Evolutionary conservation across 2,329 filamentous ascomycete genomes (phyloP), one percentile per base, ranked within the genome.

Genomic region (Herpotrichia juniperi): DNA sequence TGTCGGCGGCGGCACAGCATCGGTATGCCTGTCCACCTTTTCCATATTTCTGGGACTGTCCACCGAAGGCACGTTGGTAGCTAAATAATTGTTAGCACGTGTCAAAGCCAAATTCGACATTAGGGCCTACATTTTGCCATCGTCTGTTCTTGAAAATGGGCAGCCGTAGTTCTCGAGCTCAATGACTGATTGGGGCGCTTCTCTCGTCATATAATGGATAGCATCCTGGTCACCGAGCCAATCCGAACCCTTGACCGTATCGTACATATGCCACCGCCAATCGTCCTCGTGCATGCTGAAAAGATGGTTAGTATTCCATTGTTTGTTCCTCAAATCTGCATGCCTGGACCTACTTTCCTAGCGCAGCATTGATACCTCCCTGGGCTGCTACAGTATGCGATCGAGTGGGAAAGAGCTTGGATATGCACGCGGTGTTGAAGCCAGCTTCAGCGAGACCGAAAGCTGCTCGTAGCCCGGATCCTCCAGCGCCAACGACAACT

Each of bases 221-320:
- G 93, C 93, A 74, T 97, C 93, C 79, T 97, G 93, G 77, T 97
- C 93, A 76, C 93, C 93, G 46, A 97, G 86, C 93, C 93, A 97
- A 82, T 97, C 93, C 62, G 91, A 96, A 62, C 93, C 93, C 83
- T 97, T 97, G 74, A 97, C 93, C 37, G 93, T 97, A 77, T 97
- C 93, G 82, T 97, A 97, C 93, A 97, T 97, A 80, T 97, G 93
- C 93, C 93, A 97, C 82, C 92, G 87, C 93, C 93, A 97, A 80
- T 97, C 92, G 71, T 97, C 93, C 81, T 93, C 86, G 83, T 96
- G 92, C 93, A 97, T 97, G 81, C 73, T 77, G 51, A n/a, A 50
- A 4, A 42, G 2, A 34, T 16, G 22, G 31, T 56, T 51, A 52
- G 54, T 42, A 43, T 32, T 30, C 35, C 22, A 14, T 31, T 22